Base-by-base conservation (phyloP, 768 basidiomycete genomes). In the Rhizopogon sp. region DNA sequence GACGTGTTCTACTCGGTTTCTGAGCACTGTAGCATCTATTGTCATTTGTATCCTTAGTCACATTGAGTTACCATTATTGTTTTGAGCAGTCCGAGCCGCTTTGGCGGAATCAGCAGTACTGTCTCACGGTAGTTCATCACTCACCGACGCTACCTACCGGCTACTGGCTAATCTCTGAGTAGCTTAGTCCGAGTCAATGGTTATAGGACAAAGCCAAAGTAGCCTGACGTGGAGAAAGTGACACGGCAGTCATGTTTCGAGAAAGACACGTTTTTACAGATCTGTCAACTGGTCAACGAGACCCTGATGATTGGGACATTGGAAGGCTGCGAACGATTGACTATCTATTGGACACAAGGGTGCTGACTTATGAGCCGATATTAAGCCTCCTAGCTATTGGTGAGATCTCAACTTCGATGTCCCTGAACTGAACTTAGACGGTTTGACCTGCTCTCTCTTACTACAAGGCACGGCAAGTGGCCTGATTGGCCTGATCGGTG, bases 391-490 rank as follows among this genome's bases (percentile, higher is more conserved):
- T 90, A n/a, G 85, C 83, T 33, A 63, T 80, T 47, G 84, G 85
- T 85, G 65, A 39, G 72, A 51, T n/a, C 11, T 39, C 7, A 14
- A 33, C n/a, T 16, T 50, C n/a, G 33, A 50, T n/a, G 14, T 16
- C 6, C 22, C 58, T 29, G 10, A 10, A 20, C 28, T 28, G 28
- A 31, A 46, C 39, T 33, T 14, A 31, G 6, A n/a, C 6, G 17
- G 25, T 8, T 42, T 13, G 29, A 14, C 20, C 43, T 13, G 13
- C 31, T 14, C 39, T 46, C 51, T 45, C 28, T 39, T n/a, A 20
- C 39, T 16, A 7, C 22, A 50, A 87, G 91, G 88, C 2, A 90
- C 89, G 0, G 66, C 77, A 5, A 64, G 69, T n/a, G 91, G 93
- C 0, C 54, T 65, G 1, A 76, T 94, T 35, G 75, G 84, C 54